phyloP scores from a whole-genome alignment of 2,329 filamentous ascomycete genomes.

The Fusarium buharicum region DNA sequence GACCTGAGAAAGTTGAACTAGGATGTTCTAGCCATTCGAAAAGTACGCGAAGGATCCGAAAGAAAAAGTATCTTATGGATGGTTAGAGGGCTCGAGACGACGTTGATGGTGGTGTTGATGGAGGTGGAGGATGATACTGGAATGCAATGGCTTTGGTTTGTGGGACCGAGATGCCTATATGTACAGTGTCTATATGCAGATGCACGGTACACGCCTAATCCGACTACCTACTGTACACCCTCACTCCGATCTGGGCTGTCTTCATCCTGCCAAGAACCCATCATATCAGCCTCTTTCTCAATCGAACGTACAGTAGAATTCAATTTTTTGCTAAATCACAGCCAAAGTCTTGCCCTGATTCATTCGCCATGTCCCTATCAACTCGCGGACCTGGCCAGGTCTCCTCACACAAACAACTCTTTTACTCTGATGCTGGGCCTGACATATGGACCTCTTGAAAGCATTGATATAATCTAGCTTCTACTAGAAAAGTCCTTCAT shows the following conservation, averaged over 20 bases:
- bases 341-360: not conserved
- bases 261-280: conserved; percentile 14
- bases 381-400: conserved; percentile 10
- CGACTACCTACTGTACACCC: conserved; percentile 10
- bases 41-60: no score
- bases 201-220: not conserved
- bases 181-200: not conserved
- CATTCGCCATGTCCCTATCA: conserved; percentile 4
- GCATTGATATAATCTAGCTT: not conserved
- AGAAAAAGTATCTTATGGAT: conserved; percentile 1
- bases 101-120: conserved; percentile 11
- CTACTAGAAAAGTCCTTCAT: conserved; percentile 9
- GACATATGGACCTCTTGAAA: no score
- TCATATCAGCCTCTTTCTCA: conserved; percentile 12
- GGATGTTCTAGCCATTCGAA: no score
- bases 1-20: no score
- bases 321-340: no score
- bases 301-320: not conserved
- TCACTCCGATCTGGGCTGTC: conserved; percentile 8
- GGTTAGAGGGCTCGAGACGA: conserved; percentile 7
- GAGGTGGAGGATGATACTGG: conserved; percentile 15
- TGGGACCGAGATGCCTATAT: rapidly evolving
- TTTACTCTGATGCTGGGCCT: no score
- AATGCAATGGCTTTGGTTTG: conserved; percentile 25
- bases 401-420: not conserved